phyloP scores from a whole-genome alignment of 352 stramenopile species.

The Globisporangium uncinulatum region DNA sequence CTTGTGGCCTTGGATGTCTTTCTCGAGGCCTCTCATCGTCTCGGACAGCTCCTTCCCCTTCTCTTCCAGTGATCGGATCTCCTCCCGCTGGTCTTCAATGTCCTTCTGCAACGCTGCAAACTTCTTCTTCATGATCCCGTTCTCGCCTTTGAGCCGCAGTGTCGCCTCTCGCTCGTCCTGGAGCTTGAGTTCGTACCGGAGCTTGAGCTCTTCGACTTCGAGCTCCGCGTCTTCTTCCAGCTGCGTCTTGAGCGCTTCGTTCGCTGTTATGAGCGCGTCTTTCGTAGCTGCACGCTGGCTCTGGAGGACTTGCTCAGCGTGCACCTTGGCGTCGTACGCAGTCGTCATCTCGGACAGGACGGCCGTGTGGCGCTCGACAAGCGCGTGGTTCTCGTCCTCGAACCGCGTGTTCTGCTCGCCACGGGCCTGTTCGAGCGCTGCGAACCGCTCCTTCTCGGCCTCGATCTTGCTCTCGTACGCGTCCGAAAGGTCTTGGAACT shows the following conservation, averaged over 20 bases:
- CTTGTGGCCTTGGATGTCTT: slow-evolving; percentile 92
- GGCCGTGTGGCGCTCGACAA: slow-evolving; percentile 75
- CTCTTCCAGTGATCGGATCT: slow-evolving; percentile 88
- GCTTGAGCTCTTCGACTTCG: slow-evolving; percentile 91
- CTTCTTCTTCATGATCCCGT: slow-evolving; percentile 97
- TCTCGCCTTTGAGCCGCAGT: slow-evolving; percentile 93
- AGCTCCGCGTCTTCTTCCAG: slow-evolving; percentile 93
- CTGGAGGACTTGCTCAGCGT: slow-evolving; percentile 78
- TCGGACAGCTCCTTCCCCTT: slow-evolving; percentile 91
- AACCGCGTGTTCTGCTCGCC: slow-evolving; percentile 66
- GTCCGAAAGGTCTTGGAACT: slow-evolving; percentile 88
- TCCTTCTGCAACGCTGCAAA: slow-evolving; percentile 92
- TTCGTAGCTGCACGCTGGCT: slow-evolving; percentile 52
- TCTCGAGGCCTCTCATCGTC: slow-evolving; percentile 90
- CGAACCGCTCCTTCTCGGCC: slow-evolving; percentile 86
- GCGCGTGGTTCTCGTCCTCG: slow-evolving; percentile 70
- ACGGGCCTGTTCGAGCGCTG: slow-evolving; percentile 70
- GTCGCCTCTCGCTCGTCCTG: slow-evolving; percentile 87
- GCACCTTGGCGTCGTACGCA: slow-evolving; percentile 89
- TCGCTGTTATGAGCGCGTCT: slow-evolving; percentile 75
- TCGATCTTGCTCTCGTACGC: slow-evolving; percentile 91
- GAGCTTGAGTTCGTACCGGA: slow-evolving; percentile 89
- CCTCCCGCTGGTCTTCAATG: slow-evolving; percentile 94
- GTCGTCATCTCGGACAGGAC: slow-evolving; percentile 91
- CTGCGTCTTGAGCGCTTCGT: slow-evolving; percentile 87